A percentile compares a stretch with the other conserved stretches of the same genome.
Conservation (phyloP, 306 rosid genomes). For the Aeschynomene evenia region DNA sequence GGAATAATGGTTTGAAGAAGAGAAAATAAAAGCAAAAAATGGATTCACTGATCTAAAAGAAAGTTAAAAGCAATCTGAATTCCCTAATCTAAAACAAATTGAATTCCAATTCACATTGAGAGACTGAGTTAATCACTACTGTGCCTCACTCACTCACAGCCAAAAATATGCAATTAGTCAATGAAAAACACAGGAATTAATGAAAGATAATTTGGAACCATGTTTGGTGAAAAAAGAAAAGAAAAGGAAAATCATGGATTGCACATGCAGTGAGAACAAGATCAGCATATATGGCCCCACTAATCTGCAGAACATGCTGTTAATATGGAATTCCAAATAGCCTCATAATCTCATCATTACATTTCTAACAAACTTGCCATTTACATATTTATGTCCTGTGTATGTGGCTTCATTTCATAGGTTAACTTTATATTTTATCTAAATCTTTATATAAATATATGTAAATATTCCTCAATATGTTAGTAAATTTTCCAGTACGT, state of each 20-base stretch:
- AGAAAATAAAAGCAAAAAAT: no score
- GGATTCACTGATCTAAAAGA: no score
- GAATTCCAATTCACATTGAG: conserved; percentile 34
- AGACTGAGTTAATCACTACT: background rate
- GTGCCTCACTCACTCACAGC: background rate
- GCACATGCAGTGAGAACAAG: conserved; percentile 41
- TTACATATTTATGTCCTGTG: no score
- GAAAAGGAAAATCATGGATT: conserved; percentile 21
- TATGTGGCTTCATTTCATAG: background rate
- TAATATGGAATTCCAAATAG: conserved; percentile 15
- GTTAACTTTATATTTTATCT: background rate
- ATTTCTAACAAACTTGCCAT: background rate
- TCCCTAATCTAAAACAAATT: no score
- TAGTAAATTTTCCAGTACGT: background rate
- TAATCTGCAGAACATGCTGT: conserved; percentile 2
- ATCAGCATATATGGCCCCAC: conserved; percentile 9
- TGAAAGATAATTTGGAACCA: conserved; percentile 9
- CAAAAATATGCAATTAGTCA: conserved; percentile 22
- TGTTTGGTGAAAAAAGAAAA: no score
- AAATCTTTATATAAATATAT: background rate
- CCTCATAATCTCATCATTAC: background rate
- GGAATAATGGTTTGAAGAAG: no score
- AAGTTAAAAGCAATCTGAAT: no score
- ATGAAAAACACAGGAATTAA: conserved; percentile 16
- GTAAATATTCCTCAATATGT: background rate